Percentiles rank a stretch among this genome's conserved stretches.
Evolutionary conservation across 2,329 filamentous ascomycete species (phyloP).

Genomic region (Talaromyces rugulosus): DNA sequence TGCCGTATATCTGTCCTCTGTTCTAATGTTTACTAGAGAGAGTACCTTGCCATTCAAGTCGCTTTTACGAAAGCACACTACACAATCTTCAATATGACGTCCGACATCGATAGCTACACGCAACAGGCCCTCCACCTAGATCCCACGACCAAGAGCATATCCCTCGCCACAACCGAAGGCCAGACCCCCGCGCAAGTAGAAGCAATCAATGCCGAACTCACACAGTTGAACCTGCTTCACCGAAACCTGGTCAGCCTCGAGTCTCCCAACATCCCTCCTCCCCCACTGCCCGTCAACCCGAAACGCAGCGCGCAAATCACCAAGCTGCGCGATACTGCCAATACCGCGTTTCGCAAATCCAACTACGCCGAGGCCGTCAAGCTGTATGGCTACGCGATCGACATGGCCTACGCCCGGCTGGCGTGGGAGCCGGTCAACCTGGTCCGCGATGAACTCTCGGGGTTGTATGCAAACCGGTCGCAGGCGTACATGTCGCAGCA

Average conservation of each 20-base stretch:
- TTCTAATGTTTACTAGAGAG: not conserved
- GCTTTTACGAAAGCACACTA: not conserved
- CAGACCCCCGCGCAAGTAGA: conserved; percentile 41
- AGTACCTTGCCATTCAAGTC: not conserved
- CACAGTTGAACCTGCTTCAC: conserved; percentile 74
- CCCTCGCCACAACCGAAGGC: conserved; percentile 45
- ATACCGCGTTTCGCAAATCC: conserved; percentile 74
- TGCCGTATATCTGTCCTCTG: not conserved
- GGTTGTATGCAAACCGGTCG: conserved; percentile 78
- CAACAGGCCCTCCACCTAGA: conserved; percentile 79
- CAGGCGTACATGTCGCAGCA: conserved; percentile 82
- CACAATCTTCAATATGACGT: conserved; percentile 1
- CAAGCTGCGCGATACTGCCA: conserved; percentile 87
- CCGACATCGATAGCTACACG: conserved; percentile 56
- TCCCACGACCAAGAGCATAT: conserved; percentile 72
- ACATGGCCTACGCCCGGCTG: conserved; percentile 80
- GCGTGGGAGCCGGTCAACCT: conserved; percentile 83
- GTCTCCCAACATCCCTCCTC: conserved; percentile 67
- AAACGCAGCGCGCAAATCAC: conserved; percentile 83
- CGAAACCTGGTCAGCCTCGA: conserved; percentile 63
- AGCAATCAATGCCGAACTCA: conserved; percentile 61
- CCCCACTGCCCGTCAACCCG: conserved; percentile 85
- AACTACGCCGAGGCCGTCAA: conserved; percentile 70
- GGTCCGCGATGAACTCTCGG: conserved; percentile 77
- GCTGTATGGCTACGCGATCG: conserved; percentile 78